A percentile compares a stretch with the other conserved stretches of the same genome.
Conservation (phyloP, 169 alveolate genomes). For the Plasmodium vinckei region DNA sequence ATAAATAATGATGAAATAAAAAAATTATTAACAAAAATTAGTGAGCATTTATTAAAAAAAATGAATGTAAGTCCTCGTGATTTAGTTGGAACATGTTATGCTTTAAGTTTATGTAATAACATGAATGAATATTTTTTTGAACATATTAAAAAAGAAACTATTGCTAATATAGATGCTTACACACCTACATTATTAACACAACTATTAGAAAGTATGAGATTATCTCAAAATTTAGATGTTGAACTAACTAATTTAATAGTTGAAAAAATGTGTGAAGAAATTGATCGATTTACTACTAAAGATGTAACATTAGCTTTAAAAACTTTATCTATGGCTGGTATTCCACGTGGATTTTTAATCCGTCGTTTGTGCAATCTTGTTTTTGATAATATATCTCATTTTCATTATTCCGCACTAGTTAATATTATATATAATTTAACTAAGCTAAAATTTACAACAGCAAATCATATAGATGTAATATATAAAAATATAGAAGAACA, state of each 20-base stretch:
- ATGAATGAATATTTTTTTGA: constrained; percentile 77
- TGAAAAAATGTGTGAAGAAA: constrained; percentile 78
- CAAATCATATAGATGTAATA: constrained; percentile 68
- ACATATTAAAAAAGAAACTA: constrained; percentile 73
- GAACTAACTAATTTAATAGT: constrained; percentile 73
- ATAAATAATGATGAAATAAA: constrained; percentile 71
- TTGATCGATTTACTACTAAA: constrained; percentile 73
- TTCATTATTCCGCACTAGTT: constrained; percentile 59
- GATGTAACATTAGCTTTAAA: constrained; percentile 73
- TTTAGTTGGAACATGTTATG: constrained; percentile 72
- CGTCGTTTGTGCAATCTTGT: constrained; percentile 73
- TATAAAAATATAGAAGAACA: constrained; percentile 76
- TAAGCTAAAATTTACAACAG: constrained; percentile 67
- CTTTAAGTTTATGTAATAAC: constrained; percentile 72
- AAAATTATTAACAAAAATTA: constrained; percentile 64
- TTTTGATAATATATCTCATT: constrained; percentile 73
- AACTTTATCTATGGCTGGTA: constrained; percentile 77
- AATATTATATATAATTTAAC: constrained; percentile 73
- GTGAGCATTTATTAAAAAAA: constrained; percentile 65
- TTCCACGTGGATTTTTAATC: constrained; percentile 73
- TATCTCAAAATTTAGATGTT: constrained; percentile 74
- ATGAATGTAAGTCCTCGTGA: constrained; percentile 75
- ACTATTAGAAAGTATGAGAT: constrained; percentile 75
- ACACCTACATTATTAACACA: constrained; percentile 77
- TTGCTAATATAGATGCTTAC: constrained; percentile 72